Conservation (phyloP, 345 rosid species). For the Eucalyptus globulus region DNA sequence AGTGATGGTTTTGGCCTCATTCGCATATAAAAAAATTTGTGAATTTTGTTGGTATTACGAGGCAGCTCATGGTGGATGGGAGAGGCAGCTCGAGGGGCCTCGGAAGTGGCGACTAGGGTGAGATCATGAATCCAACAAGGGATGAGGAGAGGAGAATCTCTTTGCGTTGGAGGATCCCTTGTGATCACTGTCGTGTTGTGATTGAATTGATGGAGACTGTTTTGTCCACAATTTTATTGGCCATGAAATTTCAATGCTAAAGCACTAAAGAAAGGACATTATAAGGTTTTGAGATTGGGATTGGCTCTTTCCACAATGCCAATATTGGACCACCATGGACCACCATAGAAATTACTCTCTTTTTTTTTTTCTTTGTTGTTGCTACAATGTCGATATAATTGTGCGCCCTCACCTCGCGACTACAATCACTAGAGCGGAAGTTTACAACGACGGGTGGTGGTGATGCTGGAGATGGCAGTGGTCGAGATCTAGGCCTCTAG, state of each 20-base stretch:
- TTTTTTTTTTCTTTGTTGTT: accelerated
- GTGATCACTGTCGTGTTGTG: neutral
- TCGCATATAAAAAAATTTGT: neutral
- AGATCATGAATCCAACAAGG: neutral
- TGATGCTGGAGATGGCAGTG: neutral
- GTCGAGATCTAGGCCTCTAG: neutral
- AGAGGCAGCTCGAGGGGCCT: neutral
- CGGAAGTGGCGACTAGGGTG: neutral
- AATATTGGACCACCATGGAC: neutral
- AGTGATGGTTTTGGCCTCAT: neutral
- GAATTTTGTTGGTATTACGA: neutral
- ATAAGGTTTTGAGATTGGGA: neutral
- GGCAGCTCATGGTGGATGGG: neutral
- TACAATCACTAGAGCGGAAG: neutral
- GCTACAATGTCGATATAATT: neutral
- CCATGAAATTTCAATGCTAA: neutral
- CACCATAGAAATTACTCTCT: neutral
- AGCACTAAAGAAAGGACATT: neutral
- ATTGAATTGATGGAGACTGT: neutral
- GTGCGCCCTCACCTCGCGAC: neutral
- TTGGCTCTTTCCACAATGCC: neutral
- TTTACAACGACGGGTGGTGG: neutral
- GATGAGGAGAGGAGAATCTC: neutral
- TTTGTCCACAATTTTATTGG: neutral
- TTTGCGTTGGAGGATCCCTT: neutral